Evolutionary conservation across 331 rosid species (phyloP).

Genomic region (Quercus phellos): DNA sequence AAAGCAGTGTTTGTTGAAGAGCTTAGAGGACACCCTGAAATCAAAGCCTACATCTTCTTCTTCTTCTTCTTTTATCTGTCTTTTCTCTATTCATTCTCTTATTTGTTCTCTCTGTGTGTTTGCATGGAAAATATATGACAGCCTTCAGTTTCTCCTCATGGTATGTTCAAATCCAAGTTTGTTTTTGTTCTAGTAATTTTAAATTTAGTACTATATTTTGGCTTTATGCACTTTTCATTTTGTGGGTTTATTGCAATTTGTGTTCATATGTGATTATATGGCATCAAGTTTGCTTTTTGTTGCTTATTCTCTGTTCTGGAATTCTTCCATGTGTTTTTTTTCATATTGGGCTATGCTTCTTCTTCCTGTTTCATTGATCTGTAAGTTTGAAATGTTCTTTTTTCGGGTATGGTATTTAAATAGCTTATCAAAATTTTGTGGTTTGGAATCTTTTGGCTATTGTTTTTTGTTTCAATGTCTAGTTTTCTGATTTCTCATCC

Average conservation of each 20-base stretch:
- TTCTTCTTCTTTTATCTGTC: not conserved
- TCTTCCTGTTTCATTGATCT: slow-evolving; percentile 19
- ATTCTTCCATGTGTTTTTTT: slow-evolving; percentile 8
- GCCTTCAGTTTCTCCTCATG: slow-evolving; percentile 1
- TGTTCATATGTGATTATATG: not conserved
- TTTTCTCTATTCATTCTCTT: not conserved
- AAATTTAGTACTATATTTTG: slow-evolving; percentile 1
- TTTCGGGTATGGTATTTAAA: not conserved
- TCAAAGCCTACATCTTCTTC: slow-evolving; percentile 15
- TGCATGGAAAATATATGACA: not conserved
- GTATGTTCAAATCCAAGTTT: slow-evolving; percentile 15
- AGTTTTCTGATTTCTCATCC: not conserved
- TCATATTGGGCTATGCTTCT: slow-evolving; percentile 13
- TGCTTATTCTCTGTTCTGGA: slow-evolving; percentile 14
- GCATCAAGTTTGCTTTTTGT: slow-evolving; percentile 6
- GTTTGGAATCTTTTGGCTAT: not conserved
- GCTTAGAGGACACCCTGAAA: slow-evolving; percentile 26
- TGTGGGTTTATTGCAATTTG: slow-evolving; percentile 8
- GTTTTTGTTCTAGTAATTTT: not conserved
- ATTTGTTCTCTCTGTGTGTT: slow-evolving; percentile 1
- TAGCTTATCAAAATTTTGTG: not conserved
- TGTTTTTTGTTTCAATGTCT: not conserved
- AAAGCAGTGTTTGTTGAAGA: slow-evolving; percentile 38
- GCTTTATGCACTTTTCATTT: not conserved
- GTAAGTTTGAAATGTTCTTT: slow-evolving; percentile 5